A percentile compares a stretch with the other conserved stretches of the same genome.
Conservation (phyloP, 2,329 filamentous ascomycete genomes). For the Sporothrix luriei region DNA sequence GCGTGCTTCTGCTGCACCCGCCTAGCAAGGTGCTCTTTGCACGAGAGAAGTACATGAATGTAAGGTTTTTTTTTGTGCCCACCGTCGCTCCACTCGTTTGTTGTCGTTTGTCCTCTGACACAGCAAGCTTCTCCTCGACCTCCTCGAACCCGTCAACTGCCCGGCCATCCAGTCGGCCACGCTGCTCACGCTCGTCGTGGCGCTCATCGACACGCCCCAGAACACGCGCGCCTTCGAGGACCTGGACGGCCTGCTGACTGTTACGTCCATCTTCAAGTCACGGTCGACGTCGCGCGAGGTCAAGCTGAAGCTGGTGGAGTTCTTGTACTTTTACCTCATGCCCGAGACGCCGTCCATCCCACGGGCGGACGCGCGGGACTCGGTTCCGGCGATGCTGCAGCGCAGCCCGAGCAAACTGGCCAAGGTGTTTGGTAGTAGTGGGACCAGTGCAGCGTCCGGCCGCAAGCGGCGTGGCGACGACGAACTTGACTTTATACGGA, state of each 20-base stretch:
- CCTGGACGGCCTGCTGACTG: constrained; percentile 86
- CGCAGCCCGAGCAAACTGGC: constrained; percentile 70
- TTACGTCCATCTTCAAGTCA: constrained; percentile 91
- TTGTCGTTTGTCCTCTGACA: constrained; percentile 10
- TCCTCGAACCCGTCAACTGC: constrained; percentile 89
- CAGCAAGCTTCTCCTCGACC: constrained; percentile 77
- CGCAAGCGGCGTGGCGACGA: constrained; percentile 31
- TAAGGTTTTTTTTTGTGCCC: constrained; percentile 45
- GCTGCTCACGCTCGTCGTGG: constrained; percentile 84
- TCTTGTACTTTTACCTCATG: constrained; percentile 98
- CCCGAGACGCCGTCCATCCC: constrained; percentile 72
- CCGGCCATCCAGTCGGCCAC: constrained; percentile 89
- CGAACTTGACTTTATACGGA: constrained; percentile 54
- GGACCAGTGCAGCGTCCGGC: constrained; percentile 25
- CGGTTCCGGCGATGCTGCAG: constrained; percentile 59
- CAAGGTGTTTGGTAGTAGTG: constrained; percentile 54
- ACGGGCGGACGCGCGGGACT: constrained; percentile 44
- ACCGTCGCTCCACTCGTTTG: not conserved
- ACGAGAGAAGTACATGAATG: constrained; percentile 92
- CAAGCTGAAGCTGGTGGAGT: constrained; percentile 94
- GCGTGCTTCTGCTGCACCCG: constrained; percentile 82
- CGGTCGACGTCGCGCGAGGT: constrained; percentile 83
- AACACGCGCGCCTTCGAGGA: constrained; percentile 92
- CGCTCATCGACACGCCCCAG: constrained; percentile 79
- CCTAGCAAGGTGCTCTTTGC: constrained; percentile 85